phyloP scores from a whole-genome alignment of 2,329 filamentous ascomycete genomes.

The Fusarium compactum region DNA sequence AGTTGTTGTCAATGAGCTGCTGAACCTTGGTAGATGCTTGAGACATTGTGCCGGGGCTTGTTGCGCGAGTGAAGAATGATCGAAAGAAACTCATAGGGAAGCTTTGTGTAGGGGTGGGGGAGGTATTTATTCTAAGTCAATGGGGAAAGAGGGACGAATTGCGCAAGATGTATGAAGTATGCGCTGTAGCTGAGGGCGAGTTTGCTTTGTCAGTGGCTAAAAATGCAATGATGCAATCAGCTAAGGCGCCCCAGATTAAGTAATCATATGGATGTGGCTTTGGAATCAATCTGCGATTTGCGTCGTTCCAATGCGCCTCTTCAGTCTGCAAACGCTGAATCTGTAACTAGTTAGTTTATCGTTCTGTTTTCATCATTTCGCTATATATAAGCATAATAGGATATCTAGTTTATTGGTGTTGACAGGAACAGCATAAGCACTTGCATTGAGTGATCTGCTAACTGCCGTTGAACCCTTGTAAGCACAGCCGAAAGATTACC shows the following conservation, averaged over 20 bases:
- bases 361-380: background rate
- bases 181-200: conserved; percentile 9
- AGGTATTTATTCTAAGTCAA: conserved; percentile 38
- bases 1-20: conserved; percentile 87
- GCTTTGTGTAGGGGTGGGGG: conserved; percentile 19
- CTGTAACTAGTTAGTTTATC: background rate
- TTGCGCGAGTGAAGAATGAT: conserved; percentile 74
- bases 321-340: background rate
- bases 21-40: conserved; percentile 87
- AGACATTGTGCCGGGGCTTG: conserved; percentile 78
- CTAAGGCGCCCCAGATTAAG: conserved; percentile 8
- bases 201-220: conserved; percentile 41
- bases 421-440: background rate
- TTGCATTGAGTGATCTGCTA: background rate
- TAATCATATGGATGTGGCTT: conserved; percentile 10
- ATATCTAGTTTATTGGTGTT: conserved; percentile 10
- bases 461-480: conserved; percentile 6
- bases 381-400: background rate
- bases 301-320: background rate
- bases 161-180: conserved; percentile 21
- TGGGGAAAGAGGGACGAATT: conserved; percentile 15
- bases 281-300: conserved; percentile 16
- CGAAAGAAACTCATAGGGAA: conserved; percentile 73
- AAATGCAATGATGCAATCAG: conserved; percentile 45
- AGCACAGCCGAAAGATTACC: background rate